phyloP scores from a whole-genome alignment of 2,329 filamentous ascomycete species.

The Arthrinium phaeospermum region DNA sequence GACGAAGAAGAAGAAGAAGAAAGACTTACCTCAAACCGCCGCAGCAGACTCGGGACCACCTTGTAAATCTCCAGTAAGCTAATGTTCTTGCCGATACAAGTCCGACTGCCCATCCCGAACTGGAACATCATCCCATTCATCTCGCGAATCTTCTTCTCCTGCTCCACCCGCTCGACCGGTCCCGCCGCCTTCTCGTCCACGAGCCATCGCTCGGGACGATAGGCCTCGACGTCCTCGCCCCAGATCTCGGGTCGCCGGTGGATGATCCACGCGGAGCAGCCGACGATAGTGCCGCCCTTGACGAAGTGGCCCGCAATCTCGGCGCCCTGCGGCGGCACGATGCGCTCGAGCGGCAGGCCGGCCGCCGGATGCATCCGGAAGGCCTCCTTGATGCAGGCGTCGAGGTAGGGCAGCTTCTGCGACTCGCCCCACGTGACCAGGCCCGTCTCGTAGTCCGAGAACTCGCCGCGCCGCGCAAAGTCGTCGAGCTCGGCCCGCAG shows the following conservation, averaged over 20 bases:
- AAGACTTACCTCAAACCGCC: constrained; percentile 64
- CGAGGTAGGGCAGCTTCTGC: constrained; percentile 75
- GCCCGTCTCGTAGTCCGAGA: constrained; percentile 58
- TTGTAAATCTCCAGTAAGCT: constrained; percentile 69
- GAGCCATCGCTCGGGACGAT: constrained; percentile 72
- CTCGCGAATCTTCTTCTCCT: constrained; percentile 62
- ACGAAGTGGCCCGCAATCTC: constrained; percentile 68
- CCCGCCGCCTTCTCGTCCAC: constrained; percentile 41
- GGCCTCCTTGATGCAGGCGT: constrained; percentile 79
- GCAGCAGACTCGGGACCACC: constrained; percentile 64
- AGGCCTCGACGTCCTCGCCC: constrained; percentile 69
- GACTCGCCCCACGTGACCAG: constrained; percentile 73
- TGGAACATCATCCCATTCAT: constrained; percentile 76
- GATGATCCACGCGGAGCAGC: constrained; percentile 77
- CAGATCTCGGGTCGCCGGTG: constrained; percentile 73
- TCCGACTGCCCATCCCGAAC: constrained; percentile 73
- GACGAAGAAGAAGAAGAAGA: not conserved
- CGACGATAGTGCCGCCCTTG: constrained; percentile 74
- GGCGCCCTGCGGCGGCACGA: constrained; percentile 69
- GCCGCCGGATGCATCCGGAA: constrained; percentile 78
- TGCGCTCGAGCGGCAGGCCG: constrained; percentile 73
- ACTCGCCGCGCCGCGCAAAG: constrained; percentile 57
- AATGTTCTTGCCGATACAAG: constrained; percentile 74
- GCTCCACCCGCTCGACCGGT: constrained; percentile 37
- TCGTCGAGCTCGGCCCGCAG: constrained; percentile 68